Conservation (phyloP, 257 asterid species). For the Striga asiatica region DNA sequence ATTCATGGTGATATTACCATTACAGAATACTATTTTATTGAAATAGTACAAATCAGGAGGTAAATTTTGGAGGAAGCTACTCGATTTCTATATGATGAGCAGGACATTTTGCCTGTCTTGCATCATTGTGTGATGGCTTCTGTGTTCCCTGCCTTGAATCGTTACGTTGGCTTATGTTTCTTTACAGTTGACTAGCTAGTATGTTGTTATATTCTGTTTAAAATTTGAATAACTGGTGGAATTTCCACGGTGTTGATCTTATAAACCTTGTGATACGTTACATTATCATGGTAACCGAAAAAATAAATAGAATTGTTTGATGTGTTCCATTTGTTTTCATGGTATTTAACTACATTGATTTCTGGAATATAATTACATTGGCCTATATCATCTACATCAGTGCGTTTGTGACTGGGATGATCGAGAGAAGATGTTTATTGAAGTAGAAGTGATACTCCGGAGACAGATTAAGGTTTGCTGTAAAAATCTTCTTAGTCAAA, state of each 20-base stretch:
- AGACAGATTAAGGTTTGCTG: slow-evolving; percentile 81
- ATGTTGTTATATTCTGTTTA: not conserved
- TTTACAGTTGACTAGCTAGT: not conserved
- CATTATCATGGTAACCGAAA: not conserved
- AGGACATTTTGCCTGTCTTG: not conserved
- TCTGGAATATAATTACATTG: slow-evolving; percentile 8
- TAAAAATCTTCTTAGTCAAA: slow-evolving; percentile 8
- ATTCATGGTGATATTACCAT: no score
- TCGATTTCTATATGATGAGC: slow-evolving; percentile 7
- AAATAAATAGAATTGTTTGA: not conserved
- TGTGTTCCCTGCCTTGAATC: not conserved
- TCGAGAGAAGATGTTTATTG: slow-evolving; percentile 83
- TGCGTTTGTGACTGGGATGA: slow-evolving; percentile 98
- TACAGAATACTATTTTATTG: no score
- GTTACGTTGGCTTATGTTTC: not conserved
- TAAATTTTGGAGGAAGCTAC: not conserved
- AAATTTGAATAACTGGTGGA: not conserved
- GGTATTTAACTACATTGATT: not conserved
- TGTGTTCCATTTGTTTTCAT: not conserved
- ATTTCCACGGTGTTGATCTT: not conserved
- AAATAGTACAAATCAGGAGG: not conserved
- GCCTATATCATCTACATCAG: slow-evolving; percentile 31
- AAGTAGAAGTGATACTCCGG: slow-evolving; percentile 90
- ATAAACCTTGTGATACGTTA: not conserved
- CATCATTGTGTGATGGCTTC: not conserved